phyloP scores from a whole-genome alignment of 345 rosid genomes.

The Eucalyptus grandis region DNA sequence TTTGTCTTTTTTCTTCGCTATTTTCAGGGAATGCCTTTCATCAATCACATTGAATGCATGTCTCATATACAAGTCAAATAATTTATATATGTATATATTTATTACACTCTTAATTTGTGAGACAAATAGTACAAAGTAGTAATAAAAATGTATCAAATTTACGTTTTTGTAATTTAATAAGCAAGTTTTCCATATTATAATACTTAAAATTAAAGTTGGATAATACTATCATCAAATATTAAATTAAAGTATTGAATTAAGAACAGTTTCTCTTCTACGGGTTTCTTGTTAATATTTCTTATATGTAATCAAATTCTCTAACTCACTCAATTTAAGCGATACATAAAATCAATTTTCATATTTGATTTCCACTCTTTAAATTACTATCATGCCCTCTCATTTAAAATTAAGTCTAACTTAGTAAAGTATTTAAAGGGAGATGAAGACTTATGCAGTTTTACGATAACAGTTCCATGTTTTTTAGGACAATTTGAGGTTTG shows the following conservation, averaged over 20 bases:
- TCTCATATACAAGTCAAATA: neutral
- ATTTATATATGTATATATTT: too few relatives aligned
- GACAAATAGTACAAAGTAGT: neutral
- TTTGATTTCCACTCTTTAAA: neutral
- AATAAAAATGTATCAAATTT: neutral
- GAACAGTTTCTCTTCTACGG: neutral
- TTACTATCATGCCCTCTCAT: neutral
- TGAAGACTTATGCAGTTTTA: neutral
- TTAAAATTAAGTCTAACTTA: neutral
- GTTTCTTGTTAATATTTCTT: neutral
- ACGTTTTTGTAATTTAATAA: neutral
- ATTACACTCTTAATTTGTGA: neutral
- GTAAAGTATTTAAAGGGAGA: neutral
- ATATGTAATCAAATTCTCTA: neutral
- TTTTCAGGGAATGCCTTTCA: neutral
- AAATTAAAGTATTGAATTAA: neutral
- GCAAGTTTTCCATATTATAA: neutral
- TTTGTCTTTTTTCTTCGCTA: neutral
- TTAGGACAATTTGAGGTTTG: neutral
- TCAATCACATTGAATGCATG: neutral
- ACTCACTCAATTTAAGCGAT: neutral
- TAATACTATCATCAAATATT: neutral
- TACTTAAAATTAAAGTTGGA: neutral
- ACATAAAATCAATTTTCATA: neutral
- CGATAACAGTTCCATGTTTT: neutral